Base-by-base conservation (phyloP, 2,329 filamentous ascomycete genomes). In the Calycina herbarum region DNA sequence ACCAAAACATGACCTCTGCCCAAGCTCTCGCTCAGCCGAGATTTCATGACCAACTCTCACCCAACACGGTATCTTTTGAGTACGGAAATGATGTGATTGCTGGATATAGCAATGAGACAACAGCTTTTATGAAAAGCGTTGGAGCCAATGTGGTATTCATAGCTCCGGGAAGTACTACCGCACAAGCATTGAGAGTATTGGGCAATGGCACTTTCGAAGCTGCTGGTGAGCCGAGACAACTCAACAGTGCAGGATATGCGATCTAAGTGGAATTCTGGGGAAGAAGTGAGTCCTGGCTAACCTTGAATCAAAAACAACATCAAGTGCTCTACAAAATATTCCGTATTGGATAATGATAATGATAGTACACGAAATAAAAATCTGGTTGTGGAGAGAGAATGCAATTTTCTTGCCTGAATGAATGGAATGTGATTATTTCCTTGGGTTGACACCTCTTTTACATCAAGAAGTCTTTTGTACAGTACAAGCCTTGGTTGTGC, bases 121-220 rank as follows among this genome's bases (percentile, higher is more conserved):
- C 85, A 5, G 83, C 79, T 0, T 90, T 84, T 68, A 81, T 91
- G 82, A 77, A 79, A 61, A 73, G 74, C 0, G 74, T 83, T 48
- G 86, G 86, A 0, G 85, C 88, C 69, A 89, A 88, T 72, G 81
- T 90, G 2, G 84, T 83, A 0, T 89, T 83, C 81, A 77, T 88
- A 15, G 82, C 81, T 0, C 80, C 81, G 0, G 86, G 83, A 0
- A 75, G 78, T 68, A 88, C 85, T 67, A 80, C 82, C 3, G 86
- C 85, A 3, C 88, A 97, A 77, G 89, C 85, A 0, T 76, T 97
- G 64, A 82, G 84, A 40, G 77, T 85, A 59, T 71, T 87, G 61
- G 73, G 72, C 0, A 88, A 91, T 72, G 91, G 91, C 0, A 85
- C 82, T 0, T 96, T 95, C 76, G 90, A 94, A 78, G 90, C 91